A percentile compares a stretch with the other conserved stretches of the same genome.
Evolutionary conservation across 257 asterid species (phyloP).

Genomic region (Solanum microdontum): DNA sequence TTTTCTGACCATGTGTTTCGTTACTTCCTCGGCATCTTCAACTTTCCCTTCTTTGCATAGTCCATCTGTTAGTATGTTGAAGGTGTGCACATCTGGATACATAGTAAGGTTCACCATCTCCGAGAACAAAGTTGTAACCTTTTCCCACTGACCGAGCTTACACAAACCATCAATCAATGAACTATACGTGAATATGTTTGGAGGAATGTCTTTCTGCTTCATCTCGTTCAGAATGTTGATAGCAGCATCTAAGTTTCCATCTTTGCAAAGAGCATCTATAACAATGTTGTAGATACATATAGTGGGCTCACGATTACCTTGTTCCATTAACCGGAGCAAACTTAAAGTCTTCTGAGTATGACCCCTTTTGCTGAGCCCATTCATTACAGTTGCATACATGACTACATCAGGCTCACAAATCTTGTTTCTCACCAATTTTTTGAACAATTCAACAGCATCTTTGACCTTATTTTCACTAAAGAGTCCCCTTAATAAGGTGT

Average conservation of each 20-base stretch:
- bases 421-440: conserved; percentile 8
- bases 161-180: not conserved
- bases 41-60: not conserved
- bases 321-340: not conserved
- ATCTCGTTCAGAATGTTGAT: not conserved
- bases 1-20: not conserved
- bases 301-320: not conserved
- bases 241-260: not conserved
- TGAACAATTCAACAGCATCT: conserved; percentile 10
- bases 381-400: not conserved
- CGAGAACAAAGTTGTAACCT: not conserved
- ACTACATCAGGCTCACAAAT: conserved; percentile 9
- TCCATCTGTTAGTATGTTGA: not conserved
- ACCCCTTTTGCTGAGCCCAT: conserved; percentile 24
- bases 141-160: not conserved
- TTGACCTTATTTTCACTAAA: not conserved
- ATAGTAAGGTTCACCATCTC: not conserved
- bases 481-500: conserved; percentile 5
- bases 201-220: not conserved
- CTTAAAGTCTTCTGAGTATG: not conserved
- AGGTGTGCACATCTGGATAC: not conserved
- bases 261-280: not conserved
- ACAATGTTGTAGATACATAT: not conserved
- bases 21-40: not conserved
- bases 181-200: not conserved